Base-by-base conservation (phyloP, 352 stramenopile genomes). In the Globisporangium lucens region DNA sequence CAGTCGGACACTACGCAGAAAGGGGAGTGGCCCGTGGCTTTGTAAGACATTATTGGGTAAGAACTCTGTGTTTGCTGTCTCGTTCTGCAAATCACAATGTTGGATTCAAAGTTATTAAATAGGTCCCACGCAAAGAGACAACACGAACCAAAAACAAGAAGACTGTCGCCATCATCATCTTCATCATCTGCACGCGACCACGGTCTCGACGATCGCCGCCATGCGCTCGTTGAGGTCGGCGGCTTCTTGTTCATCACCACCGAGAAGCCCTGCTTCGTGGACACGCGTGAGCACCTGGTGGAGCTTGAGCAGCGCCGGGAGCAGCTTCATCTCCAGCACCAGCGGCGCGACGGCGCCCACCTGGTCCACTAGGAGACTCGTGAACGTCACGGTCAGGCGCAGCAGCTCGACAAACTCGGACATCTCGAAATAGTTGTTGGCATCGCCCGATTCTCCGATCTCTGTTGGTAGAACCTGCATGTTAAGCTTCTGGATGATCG, bases 331-430 rank as follows among this genome's bases (percentile, higher is more conserved):
- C 59, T 74, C 63, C 15, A 76, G 43, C 7, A 85, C 43, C 15
- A 71, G 65, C 12, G 65, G 20, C 4, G 66, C 22, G 9, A 69
- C 57, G 17, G 24, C 47, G 8, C 78, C 73, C 6, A 90, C 53
- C 47, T 88, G 75, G 36, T 82, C 78, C 0, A 83, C 70, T 22
- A 91, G 29, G 2, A 82, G 65, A 66, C 78, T 79, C 8, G 89
- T 63, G 2, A 91, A 58, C 41, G 85, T 89, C 13, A 91, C 63
- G 0, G 65, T 64, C 12, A 93, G 59, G 15, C 80, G 77, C 24
- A 89, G n/a, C 20, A 93, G 66, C 74, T 93, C 83, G 30, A 76
- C 68, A 29, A 78, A 80, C 69, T 93, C 85, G 0, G 65, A 67
- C 10, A 67, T 20, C 3, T 87, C 78, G 12, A 71, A 68, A 33